Evolutionary conservation across 179 eudicot species (phyloP).

Genomic region (Silene coronaria): DNA sequence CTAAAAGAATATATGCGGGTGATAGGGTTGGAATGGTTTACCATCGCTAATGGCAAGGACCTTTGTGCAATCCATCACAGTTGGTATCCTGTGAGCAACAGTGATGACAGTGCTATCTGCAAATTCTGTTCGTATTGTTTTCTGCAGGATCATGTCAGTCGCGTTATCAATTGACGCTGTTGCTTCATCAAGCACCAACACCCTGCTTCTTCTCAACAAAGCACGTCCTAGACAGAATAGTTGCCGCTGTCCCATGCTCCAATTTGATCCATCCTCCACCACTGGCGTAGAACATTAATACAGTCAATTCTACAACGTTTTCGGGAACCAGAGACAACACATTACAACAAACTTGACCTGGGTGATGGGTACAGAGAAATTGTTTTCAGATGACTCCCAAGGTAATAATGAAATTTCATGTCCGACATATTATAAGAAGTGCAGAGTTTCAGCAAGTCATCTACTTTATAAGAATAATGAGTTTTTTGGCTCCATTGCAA

Average conservation of each 20-base stretch:
- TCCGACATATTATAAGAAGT: neutral
- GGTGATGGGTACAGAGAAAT: no score
- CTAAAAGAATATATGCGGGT: no score
- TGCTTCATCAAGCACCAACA: slow-evolving; percentile 74
- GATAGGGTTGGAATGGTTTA: neutral
- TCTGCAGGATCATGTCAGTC: slow-evolving; percentile 61
- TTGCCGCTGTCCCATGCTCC: slow-evolving; percentile 88
- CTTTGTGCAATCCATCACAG: slow-evolving; percentile 18
- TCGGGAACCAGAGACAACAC: neutral
- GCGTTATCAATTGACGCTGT: slow-evolving; percentile 77
- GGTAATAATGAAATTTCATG: neutral
- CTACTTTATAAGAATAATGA: neutral
- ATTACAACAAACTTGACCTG: neutral
- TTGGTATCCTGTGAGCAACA: slow-evolving; percentile 18
- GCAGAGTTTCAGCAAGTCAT: neutral
- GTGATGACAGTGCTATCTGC: slow-evolving; percentile 15
- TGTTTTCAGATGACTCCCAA: neutral
- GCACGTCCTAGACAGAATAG: slow-evolving; percentile 73
- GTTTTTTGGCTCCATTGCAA: neutral
- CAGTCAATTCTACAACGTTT: neutral
- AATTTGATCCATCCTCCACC: slow-evolving; percentile 68
- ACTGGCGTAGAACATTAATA: slow-evolving; percentile 31
- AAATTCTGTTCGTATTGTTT: slow-evolving; percentile 34
- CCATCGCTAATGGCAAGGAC: slow-evolving; percentile 20
- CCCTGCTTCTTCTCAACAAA: slow-evolving; percentile 53